Evolutionary conservation across 163 green algal genomes (phyloP).

Genomic region (Chlamydomonas reinhardtii): DNA sequence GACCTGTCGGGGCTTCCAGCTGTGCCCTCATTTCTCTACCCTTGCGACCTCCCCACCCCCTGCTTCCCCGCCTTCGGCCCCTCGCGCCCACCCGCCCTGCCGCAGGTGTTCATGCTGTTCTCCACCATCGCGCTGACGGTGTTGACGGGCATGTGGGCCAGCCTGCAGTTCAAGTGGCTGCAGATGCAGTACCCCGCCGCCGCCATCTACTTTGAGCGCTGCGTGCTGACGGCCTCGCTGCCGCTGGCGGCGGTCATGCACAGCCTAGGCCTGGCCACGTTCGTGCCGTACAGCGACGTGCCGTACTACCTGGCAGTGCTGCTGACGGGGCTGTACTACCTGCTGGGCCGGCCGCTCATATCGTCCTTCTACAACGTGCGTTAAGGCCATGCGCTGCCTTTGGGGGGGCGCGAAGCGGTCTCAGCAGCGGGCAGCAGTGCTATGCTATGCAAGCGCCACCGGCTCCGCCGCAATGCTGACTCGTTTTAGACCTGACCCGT

Average conservation of each 20-base stretch:
- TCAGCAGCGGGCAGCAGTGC: too few relatives aligned
- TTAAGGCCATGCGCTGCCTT: too few relatives aligned
- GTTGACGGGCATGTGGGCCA: slow-evolving; percentile 83
- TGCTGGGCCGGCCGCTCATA: slow-evolving; percentile 76
- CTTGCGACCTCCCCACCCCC: too few relatives aligned
- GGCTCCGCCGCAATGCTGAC: too few relatives aligned
- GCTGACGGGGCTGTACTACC: slow-evolving; percentile 78
- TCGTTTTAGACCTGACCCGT: too few relatives aligned
- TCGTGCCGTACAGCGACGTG: slow-evolving; percentile 68
- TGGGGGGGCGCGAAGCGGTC: too few relatives aligned
- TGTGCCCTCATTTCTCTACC: too few relatives aligned
- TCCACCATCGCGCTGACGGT: slow-evolving; percentile 37
- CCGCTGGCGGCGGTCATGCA: slow-evolving; percentile 73
- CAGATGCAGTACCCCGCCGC: slow-evolving; percentile 88
- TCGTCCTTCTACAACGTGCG: slow-evolving; percentile 78
- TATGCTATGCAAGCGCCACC: too few relatives aligned
- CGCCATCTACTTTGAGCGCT: slow-evolving; percentile 87
- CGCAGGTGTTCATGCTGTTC: slow-evolving; percentile 43
- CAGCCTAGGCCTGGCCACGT: slow-evolving; percentile 77
- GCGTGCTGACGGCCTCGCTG: slow-evolving; percentile 79
- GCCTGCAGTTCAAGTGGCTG: slow-evolving; percentile 94
- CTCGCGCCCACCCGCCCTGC: slow-evolving; percentile 3
- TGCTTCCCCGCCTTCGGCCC: neutral
- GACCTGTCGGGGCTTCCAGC: too few relatives aligned
- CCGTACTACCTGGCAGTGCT: slow-evolving; percentile 86